Percentiles rank a stretch among this genome's conserved stretches.
Evolutionary conservation across 2,329 filamentous ascomycete species (phyloP).

Genomic region (Trichoderma pleuroti): DNA sequence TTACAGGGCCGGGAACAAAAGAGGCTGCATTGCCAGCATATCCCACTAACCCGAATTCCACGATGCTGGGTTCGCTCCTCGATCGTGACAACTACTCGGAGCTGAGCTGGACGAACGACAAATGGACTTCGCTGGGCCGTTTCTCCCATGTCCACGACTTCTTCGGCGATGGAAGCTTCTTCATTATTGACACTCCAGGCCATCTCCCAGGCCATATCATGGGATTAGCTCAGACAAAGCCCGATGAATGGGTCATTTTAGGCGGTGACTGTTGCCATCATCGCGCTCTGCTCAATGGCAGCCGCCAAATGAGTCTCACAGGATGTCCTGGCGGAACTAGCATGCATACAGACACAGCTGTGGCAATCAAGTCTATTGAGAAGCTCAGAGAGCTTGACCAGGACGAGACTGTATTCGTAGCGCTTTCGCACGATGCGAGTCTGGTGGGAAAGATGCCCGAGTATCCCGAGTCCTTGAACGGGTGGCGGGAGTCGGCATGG

Average conservation of each 20-base stretch:
- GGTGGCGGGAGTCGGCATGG: background rate
- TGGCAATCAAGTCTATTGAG: background rate
- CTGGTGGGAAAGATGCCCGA: background rate
- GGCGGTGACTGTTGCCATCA: background rate
- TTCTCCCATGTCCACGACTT: background rate
- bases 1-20: background rate
- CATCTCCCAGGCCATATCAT: background rate
- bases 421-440: background rate
- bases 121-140: background rate
- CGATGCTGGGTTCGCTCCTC: background rate
- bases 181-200: background rate
- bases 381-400: background rate
- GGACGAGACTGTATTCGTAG: background rate
- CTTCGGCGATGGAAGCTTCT: background rate
- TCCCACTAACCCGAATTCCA: background rate
- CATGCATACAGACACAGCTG: background rate
- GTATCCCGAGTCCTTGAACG: background rate
- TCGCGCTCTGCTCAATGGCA: background rate
- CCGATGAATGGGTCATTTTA: background rate
- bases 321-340: background rate
- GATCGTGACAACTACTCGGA: background rate
- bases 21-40: background rate
- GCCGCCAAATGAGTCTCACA: background rate
- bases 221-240: background rate
- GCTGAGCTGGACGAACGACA: background rate